Base-by-base conservation (phyloP, 1,139 yeast species). In the Taphrina wiesneri region DNA sequence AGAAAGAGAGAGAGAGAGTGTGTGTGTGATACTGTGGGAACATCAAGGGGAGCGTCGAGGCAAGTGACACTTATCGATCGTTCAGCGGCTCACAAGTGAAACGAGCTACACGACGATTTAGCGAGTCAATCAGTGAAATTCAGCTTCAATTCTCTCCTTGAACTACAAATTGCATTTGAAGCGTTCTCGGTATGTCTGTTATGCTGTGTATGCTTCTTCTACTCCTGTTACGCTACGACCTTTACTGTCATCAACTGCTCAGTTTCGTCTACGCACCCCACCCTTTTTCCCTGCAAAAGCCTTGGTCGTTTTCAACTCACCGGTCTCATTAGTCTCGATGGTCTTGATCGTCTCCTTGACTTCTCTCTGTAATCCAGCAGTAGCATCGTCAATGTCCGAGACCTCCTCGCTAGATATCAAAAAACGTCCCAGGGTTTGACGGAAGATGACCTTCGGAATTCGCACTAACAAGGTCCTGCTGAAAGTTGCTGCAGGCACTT, bases 391-490 rank as follows among this genome's bases (percentile, higher is more conserved):
- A 30, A 60, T 25, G 21, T 51, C 57, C 9, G 32, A 17, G 17
- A 19, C 56, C 51, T 32, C 30, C 41, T 21, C 65, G 11, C 61
- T 56, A 9, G 46, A 26, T 17, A 47, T 52, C 21, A 69, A 13
- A n/a, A 49, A 59, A 11, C 69, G 60, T 3, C 69, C 69, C 15
- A 67, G 26, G n/a, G 70, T 63, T 47, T n/a, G n/a, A 13, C 36
- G 45, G 66, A 65, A 70, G 11, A 69, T 17, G 57, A 66, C 73
- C 4, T 74, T 75, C 1, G 86, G 86, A 2, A 83, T 67, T 62
- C 78, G 82, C 70, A 81, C 81, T 34, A 86, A 72, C 28, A 86
- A 70, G 1, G 88, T 80, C 68, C 88, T 90, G 69, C 78, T 79
- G 74, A 87, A 78, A 0, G 84, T 80, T 9, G 85, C 85, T 25